A percentile compares a stretch with the other conserved stretches of the same genome.
Conservation (phyloP, 2,329 filamentous ascomycete genomes). For the Zarea fungicola region DNA sequence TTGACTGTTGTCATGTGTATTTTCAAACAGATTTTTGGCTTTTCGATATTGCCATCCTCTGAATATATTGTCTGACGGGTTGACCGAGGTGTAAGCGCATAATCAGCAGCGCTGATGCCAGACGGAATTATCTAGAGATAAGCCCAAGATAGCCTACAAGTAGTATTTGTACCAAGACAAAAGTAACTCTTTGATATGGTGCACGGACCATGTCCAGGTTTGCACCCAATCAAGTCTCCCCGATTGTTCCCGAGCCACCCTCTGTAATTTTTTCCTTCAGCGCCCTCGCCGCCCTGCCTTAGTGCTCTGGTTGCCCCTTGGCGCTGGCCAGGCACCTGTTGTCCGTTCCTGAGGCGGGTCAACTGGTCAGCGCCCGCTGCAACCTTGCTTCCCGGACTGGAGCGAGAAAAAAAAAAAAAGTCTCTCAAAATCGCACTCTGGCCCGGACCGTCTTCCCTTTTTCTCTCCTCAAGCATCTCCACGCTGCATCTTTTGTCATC, state of each 20-base stretch:
- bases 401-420: constrained; percentile 12
- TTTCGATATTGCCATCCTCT: no score
- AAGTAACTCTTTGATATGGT: neutral
- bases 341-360: constrained; percentile 3
- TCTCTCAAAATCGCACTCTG: constrained; percentile 12
- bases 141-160: no score
- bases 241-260: constrained; percentile 11
- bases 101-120: neutral
- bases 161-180: no score
- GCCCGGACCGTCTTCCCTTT: constrained; percentile 7
- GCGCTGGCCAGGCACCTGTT: no score
- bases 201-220: constrained; percentile 6
- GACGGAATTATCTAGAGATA: no score
- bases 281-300: neutral
- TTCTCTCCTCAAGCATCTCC: constrained; percentile 12
- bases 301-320: no score
- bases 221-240: constrained; percentile 7
- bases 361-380: neutral
- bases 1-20: neutral
- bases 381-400: constrained; percentile 1
- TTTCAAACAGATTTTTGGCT: no score
- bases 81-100: constrained; percentile 5
- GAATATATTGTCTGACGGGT: no score
- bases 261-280: constrained; percentile 6
- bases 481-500: constrained; percentile 13